Evolutionary conservation across 805 yeast genomes (phyloP), one percentile per base, ranked within the genome.

Genomic region (Sugiyamaella valdiviana): DNA sequence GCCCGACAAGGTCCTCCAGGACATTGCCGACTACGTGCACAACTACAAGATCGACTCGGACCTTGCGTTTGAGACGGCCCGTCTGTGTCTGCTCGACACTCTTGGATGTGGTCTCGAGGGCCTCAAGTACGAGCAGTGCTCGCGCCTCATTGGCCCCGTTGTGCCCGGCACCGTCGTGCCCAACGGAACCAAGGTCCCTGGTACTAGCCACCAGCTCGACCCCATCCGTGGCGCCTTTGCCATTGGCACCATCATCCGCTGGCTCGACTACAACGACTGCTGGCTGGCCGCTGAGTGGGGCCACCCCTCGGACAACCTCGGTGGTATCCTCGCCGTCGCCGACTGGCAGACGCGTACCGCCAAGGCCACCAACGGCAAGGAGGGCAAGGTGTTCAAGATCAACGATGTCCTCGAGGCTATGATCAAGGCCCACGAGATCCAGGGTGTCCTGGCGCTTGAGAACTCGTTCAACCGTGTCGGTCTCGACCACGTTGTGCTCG

Each of bases 221-320:
- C 83, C 83, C 15, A 67, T 78, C 39, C 71, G 77, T 49, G 83
- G 78, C 39, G 81, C 82, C 16, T 78, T 78, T 65, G 65, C 76
- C 38, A 74, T 77, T 50, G 82, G 82, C 7, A 73, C 81, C 17
- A 62, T 73, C 50, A 76, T 78, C 56, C 70, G 83, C 50, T 78
- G 83, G 83, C 63, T 78, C 48, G 83, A 78, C 55, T 78, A 71
- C 66, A 78, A 78, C 53, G 83, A 78, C 59, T 78, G 83, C 62
- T 78, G 83, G 83, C 63, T 78, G 37, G 83, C 83, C 43, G 82
- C 81, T n/a, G 83, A 79, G 61, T 78, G 83, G 83, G 83, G 83
- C 3, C 83, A 78, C 61, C 83, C 83, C 20, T 74, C 80, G 26
- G 83, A 78, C 58, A 78, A 78, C 61, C 57, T 78, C 44, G 83